Conservation (phyloP, 345 rosid genomes). For the Sisymbrium irio region DNA sequence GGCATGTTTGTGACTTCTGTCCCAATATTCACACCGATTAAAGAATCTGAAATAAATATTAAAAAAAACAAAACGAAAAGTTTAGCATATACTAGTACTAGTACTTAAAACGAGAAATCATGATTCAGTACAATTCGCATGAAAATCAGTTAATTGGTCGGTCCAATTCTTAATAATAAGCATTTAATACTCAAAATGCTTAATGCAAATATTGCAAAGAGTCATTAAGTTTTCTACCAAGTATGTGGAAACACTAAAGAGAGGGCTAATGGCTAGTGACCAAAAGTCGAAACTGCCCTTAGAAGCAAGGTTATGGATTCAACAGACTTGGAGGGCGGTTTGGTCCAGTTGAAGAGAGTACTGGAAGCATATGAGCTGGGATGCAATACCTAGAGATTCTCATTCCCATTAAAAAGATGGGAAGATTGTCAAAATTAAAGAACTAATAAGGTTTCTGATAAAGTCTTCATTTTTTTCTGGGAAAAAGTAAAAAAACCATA, state of each 20-base stretch:
- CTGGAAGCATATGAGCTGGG: conserved; percentile 38
- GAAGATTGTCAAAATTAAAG: neutral
- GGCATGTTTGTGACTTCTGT: conserved; percentile 89
- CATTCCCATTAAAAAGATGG: conserved; percentile 30
- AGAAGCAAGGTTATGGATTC: neutral
- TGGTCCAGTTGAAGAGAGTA: conserved; percentile 16
- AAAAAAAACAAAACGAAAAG: neutral
- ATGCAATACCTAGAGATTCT: conserved; percentile 40
- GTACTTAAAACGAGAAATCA: neutral
- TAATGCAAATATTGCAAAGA: neutral
- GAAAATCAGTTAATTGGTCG: conserved; percentile 7
- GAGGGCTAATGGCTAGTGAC: neutral
- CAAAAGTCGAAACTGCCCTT: conserved; percentile 7
- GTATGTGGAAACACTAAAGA: neutral
- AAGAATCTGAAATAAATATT: conserved; percentile 51
- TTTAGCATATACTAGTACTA: neutral
- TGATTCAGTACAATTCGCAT: neutral
- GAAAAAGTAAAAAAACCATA: neutral
- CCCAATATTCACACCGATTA: conserved; percentile 87
- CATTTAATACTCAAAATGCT: neutral
- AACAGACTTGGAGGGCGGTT: conserved; percentile 1
- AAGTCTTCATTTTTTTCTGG: conserved; percentile 4
- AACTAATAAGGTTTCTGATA: neutral
- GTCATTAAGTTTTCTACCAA: neutral
- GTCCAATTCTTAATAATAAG: conserved; percentile 1